Conservation (phyloP, 257 asterid species). For the Fraxinus anomala region DNA sequence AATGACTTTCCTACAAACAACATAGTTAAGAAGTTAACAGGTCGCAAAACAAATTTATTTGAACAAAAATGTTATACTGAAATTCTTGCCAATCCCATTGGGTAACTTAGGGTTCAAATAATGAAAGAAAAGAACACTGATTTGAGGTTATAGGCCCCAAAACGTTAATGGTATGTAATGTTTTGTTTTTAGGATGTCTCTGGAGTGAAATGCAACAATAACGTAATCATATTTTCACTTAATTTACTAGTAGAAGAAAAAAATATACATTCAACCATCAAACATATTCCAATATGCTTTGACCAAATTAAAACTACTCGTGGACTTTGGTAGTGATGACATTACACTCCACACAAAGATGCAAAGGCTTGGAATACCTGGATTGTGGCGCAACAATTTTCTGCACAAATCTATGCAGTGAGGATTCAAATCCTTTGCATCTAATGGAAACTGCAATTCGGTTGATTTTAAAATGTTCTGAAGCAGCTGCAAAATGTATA, state of each 20-base stretch:
- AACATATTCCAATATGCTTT: neutral
- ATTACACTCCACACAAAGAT: neutral
- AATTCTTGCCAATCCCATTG: neutral
- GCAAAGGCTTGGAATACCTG: slow-evolving; percentile 52
- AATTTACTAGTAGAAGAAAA: neutral
- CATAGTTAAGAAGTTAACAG: slow-evolving; percentile 13
- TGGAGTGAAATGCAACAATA: neutral
- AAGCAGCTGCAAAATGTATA: slow-evolving; percentile 60
- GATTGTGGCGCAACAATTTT: slow-evolving; percentile 73
- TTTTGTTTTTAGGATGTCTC: neutral
- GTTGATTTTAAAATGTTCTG: slow-evolving; percentile 79
- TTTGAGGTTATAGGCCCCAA: neutral
- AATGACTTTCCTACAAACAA: neutral
- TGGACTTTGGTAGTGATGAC: neutral
- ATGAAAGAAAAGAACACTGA: neutral
- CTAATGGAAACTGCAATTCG: slow-evolving; percentile 74
- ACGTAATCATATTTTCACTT: neutral
- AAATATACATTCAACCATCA: neutral
- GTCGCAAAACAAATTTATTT: slow-evolving; percentile 1
- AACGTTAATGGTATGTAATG: neutral
- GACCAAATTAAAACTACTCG: neutral
- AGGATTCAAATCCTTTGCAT: slow-evolving; percentile 59
- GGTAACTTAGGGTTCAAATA: neutral
- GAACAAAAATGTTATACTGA: neutral
- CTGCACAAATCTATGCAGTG: slow-evolving; percentile 73